phyloP scores from a whole-genome alignment of 805 yeast genomes.

The Candida glaebosa region DNA sequence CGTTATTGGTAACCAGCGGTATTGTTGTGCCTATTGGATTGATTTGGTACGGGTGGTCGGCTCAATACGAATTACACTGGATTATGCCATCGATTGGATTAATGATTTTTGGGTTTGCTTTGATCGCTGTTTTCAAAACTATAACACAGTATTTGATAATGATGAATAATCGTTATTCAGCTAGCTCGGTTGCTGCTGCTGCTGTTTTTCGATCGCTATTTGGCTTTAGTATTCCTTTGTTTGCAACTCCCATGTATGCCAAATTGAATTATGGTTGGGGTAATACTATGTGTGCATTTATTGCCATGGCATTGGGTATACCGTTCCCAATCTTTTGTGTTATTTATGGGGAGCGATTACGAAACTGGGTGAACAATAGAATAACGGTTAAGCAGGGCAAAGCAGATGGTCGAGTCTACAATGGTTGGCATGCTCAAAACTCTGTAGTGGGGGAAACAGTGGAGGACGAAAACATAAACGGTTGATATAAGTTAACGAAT shows the following conservation, averaged over 20 bases:
- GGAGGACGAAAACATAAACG: background rate
- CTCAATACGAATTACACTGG: conserved; percentile 54
- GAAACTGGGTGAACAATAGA: too few relatives aligned
- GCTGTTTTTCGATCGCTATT: conserved; percentile 63
- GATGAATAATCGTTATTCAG: conserved; percentile 64
- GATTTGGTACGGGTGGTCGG: conserved; percentile 73
- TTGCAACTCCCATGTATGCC: conserved; percentile 56
- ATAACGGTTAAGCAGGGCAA: too few relatives aligned
- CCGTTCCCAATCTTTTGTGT: conserved; percentile 65
- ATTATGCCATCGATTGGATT: conserved; percentile 63
- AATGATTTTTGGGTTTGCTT: conserved; percentile 54
- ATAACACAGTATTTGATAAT: conserved; percentile 68
- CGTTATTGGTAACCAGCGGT: conserved; percentile 48
- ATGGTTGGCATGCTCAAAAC: too few relatives aligned
- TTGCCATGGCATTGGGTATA: conserved; percentile 55
- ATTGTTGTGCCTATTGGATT: conserved; percentile 56
- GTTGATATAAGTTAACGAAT: too few relatives aligned
- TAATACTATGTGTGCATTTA: conserved; percentile 56
- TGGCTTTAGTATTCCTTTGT: conserved; percentile 69
- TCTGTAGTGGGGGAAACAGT: conserved; percentile 5
- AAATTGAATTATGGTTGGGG: conserved; percentile 69
- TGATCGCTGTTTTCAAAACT: conserved; percentile 65
- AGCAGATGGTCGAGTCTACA: too few relatives aligned
- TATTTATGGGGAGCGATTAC: conserved; percentile 52
- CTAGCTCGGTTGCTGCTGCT: conserved; percentile 65